Percentiles rank a stretch among this genome's conserved stretches.
Evolutionary conservation across 176 grass and related monocot genomes (phyloP).

Genomic region (Triticum turgidum): DNA sequence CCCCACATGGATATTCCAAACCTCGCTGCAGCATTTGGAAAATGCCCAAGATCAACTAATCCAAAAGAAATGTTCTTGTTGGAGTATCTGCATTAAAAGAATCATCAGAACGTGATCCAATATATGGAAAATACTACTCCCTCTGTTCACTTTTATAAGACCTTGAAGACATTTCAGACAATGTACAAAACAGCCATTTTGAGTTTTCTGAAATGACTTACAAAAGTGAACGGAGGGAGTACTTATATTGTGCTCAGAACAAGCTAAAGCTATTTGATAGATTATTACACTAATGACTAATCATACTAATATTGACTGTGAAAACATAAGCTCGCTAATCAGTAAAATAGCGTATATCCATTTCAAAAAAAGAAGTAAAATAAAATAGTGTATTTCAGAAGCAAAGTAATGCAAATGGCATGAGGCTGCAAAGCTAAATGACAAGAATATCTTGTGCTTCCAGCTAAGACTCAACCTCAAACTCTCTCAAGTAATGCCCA

Average conservation of each 20-base stretch:
- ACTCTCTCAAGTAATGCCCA: not conserved
- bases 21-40: slow-evolving; percentile 89
- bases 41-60: slow-evolving; percentile 93
- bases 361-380: too few relatives aligned
- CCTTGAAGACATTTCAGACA: too few relatives aligned
- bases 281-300: slow-evolving; percentile 23
- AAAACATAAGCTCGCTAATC: slow-evolving; percentile 18
- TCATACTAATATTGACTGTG: slow-evolving; percentile 1
- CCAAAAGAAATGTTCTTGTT: slow-evolving; percentile 96
- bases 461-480: not conserved
- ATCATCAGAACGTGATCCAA: slow-evolving; percentile 21
- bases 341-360: not conserved
- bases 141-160: too few relatives aligned
- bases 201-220: too few relatives aligned
- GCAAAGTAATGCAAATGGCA: not conserved
- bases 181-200: too few relatives aligned
- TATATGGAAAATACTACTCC: not conserved
- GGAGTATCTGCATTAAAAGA: slow-evolving; percentile 67
- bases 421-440: slow-evolving; percentile 11
- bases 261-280: slow-evolving; percentile 5
- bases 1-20: slow-evolving; percentile 92
- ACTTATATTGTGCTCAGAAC: slow-evolving; percentile 3
- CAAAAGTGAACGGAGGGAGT: too few relatives aligned
- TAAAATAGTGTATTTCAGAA: not conserved
- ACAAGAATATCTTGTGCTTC: not conserved